Evolutionary conservation across 2,329 filamentous ascomycete genomes (phyloP), one percentile per base, ranked within the genome.

Genomic region (Fusarium phyllophilum): DNA sequence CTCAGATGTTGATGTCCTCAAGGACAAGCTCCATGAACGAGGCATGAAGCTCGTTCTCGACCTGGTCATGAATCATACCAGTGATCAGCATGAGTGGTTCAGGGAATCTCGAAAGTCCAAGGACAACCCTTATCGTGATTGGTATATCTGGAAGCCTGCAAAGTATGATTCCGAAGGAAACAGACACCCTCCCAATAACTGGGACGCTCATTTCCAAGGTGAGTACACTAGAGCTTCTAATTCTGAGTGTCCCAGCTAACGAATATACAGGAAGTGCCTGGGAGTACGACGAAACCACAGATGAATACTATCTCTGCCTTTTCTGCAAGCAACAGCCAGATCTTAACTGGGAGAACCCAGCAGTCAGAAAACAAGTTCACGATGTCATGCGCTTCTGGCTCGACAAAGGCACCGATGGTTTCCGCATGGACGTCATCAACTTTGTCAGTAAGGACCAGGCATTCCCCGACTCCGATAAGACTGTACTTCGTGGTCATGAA

Each of bases 381-480:
- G 85, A 91, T 45, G 87, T 91, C 29, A 91, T 94, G 86, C 86
- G 87, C 29, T 95, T 94, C 82, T 95, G 93, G 93, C 87, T 94
- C 5, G 85, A 93, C 70, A 88, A 89, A 44, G 92, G 92, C 5
- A 88, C 89, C 1, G 88, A 91, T 66, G 91, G 91, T 8, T 93
- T 92, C 83, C 86, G 90, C 42, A 87, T 92, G 82, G 90, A 92
- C 73, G 89, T 91, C 46, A 91, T 92, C 80, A 92, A 92, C 80
- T 89, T 91, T 79, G 88, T 91, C 75, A 90, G 87, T 81, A 92
- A 92, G 77, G 85, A 88, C 34, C 87, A 87, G 59, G 80, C 81
- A 1, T 89, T 90, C 70, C 89, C 88, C 0, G 86, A 90, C 78
- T 84, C 83, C 15, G 74, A 81, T 15, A 74, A 76, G 51, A 65